Conservation (phyloP, 495 filamentous ascomycete species). For the Talaromyces wortmannii region DNA sequence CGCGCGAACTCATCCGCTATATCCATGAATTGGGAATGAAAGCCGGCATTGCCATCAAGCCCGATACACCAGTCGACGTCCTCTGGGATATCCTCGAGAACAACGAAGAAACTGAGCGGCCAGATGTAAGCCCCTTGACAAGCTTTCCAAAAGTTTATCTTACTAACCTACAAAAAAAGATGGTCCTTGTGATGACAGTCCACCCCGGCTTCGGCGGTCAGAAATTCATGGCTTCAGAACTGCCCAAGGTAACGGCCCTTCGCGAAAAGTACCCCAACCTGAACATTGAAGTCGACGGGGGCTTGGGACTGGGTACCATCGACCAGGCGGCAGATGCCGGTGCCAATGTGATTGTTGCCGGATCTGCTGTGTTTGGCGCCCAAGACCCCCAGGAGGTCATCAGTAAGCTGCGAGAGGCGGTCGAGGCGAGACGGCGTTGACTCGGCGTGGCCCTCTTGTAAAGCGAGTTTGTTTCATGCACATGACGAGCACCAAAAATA, state of each 20-base stretch:
- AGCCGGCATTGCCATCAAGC: constrained; percentile 94
- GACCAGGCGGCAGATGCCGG: constrained; percentile 93
- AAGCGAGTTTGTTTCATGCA: neutral
- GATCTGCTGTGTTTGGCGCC: constrained; percentile 94
- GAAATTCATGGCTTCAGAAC: constrained; percentile 92
- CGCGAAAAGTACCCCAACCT: constrained; percentile 79
- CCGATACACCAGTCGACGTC: constrained; percentile 81
- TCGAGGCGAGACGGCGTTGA: constrained; percentile 49
- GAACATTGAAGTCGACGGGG: constrained; percentile 97
- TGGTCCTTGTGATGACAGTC: constrained; percentile 98
- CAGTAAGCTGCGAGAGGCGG: constrained; percentile 64
- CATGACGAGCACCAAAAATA: neutral
- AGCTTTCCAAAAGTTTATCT: neutral
- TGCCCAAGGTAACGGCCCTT: constrained; percentile 86
- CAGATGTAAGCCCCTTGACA: constrained; percentile 63
- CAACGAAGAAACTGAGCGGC: constrained; percentile 61
- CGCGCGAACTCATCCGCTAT: constrained; percentile 77
- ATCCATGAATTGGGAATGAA: constrained; percentile 86
- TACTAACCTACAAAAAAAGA: constrained; percentile 44
- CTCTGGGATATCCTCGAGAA: constrained; percentile 82
- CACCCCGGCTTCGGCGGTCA: constrained; percentile 97
- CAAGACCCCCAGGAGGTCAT: constrained; percentile 83
- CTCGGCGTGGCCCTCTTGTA: neutral
- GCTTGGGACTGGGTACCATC: constrained; percentile 79
- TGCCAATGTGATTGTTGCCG: constrained; percentile 96